Evolutionary conservation across 441 rosid species (phyloP).

Genomic region (Bruguiera hainesii): DNA sequence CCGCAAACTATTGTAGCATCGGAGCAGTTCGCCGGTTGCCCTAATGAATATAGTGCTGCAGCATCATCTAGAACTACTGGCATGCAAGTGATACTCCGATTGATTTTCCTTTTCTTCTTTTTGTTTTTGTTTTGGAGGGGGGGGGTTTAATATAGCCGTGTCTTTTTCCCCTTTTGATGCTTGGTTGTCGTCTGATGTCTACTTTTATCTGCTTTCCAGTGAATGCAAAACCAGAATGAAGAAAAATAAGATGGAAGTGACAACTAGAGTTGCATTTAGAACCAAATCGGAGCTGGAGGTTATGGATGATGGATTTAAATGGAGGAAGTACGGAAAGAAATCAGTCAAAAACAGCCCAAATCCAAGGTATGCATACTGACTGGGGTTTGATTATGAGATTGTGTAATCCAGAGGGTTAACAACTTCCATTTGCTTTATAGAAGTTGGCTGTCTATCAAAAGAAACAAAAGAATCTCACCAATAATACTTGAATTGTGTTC

Average conservation of each 20-base stretch:
- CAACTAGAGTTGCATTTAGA: slow-evolving; percentile 66
- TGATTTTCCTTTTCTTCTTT: background rate
- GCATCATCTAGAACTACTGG: slow-evolving; percentile 30
- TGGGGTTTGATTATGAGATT: no score
- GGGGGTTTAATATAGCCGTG: background rate
- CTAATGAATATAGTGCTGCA: slow-evolving; percentile 19
- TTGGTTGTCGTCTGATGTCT: background rate
- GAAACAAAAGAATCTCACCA: no score
- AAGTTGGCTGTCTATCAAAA: no score
- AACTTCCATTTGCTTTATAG: no score
- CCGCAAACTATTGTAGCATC: slow-evolving; percentile 38
- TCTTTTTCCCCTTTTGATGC: background rate
- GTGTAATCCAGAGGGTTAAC: no score
- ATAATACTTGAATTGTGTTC: no score
- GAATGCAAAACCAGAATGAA: slow-evolving; percentile 30
- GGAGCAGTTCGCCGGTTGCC: slow-evolving; percentile 28
- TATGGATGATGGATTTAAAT: slow-evolving; percentile 83
- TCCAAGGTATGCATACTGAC: slow-evolving; percentile 57
- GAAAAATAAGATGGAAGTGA: slow-evolving; percentile 36
- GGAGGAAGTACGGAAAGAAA: slow-evolving; percentile 99
- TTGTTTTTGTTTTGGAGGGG: background rate
- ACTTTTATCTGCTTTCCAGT: slow-evolving; percentile 1
- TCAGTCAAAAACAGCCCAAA: slow-evolving; percentile 88
- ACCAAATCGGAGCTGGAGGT: slow-evolving; percentile 76
- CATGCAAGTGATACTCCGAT: slow-evolving; percentile 41